Base-by-base conservation (phyloP, 345 rosid genomes). In the Microthlaspi erraticum region DNA sequence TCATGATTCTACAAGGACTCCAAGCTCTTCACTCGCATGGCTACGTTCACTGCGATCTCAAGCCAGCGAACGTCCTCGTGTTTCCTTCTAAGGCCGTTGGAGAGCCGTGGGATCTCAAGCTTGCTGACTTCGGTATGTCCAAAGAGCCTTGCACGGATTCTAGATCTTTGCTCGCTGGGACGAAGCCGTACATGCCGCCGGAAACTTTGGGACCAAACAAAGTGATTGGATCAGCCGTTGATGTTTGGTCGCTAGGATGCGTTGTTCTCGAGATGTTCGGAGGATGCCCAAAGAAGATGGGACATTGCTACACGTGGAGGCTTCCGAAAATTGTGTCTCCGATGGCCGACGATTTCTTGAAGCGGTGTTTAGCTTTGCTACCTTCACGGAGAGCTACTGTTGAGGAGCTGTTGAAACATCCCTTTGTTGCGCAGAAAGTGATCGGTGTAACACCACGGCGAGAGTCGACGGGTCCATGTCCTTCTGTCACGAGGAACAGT, bases 211-310 rank as follows among this genome's bases (percentile, higher is more conserved):
- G 19, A 32, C 6, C 7, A 1, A 17, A 31, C 3, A 8, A 51
- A 12, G 26, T 8, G 18, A 12, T 36, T 18, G n/a, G 38, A 48
- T 17, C 74, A 1, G 38, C 18, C 4, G 56, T 70, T 37, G 74
- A 70, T 39, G 17, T 69, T 23, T 69, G 73, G 73, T 46, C 66
- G 48, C 14, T 70, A 23, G 74, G 74, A 18, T 70, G 66, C 12
- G 29, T 70, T 18, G 39, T 59, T 37, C 46, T 70, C 29, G 4
- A 59, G 66, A 70, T 70, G 74, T 70, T 60, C 50, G 74, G 66
- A 14, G 52, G 56, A n/a, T 3, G 39, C 20, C 12, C 65, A n/a
- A 2, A 13, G 46, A 36, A 23, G 48, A 46, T n/a, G 57, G 13
- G 46, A 56, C 5, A 19, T 7, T 1, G 2, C 34, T 68, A 68